Evolutionary conservation across 148 eudicot species (phyloP).

Genomic region (Arctostaphylos glauca): DNA sequence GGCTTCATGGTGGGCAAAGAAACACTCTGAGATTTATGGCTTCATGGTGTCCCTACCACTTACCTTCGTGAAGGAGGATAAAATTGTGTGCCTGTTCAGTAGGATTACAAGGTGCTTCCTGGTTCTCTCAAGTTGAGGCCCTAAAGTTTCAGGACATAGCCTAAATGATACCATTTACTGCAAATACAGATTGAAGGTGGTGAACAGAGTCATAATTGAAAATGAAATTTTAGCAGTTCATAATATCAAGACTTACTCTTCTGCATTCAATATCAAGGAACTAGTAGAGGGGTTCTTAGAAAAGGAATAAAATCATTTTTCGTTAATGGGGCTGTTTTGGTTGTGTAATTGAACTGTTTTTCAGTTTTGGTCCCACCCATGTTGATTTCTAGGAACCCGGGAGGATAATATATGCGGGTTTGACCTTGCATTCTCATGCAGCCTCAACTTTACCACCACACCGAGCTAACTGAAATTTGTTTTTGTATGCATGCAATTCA

Average conservation of each 20-base stretch:
- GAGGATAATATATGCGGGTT: neutral
- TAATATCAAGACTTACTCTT: neutral
- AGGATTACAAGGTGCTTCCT: neutral
- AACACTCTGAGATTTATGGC: neutral
- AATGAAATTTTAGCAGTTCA: neutral
- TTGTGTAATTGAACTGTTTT: neutral
- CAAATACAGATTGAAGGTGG: constrained; percentile 1
- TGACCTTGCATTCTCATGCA: neutral
- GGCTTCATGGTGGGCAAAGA: neutral
- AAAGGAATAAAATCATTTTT: neutral
- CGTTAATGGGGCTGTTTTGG: neutral
- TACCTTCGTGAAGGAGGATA: neutral
- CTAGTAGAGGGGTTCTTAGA: neutral
- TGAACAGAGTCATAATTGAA: neutral
- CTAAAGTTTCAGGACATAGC: neutral
- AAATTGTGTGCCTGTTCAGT: neutral
- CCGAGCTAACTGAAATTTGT: neutral
- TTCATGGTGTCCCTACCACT: neutral
- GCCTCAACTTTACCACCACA: neutral
- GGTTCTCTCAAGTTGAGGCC: neutral
- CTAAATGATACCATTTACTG: neutral
- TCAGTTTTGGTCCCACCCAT: neutral
- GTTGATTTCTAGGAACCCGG: neutral
- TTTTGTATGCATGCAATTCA: neutral
- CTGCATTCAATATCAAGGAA: neutral